phyloP scores from a whole-genome alignment of 805 yeast species.

The Schwanniomyces sp. region DNA sequence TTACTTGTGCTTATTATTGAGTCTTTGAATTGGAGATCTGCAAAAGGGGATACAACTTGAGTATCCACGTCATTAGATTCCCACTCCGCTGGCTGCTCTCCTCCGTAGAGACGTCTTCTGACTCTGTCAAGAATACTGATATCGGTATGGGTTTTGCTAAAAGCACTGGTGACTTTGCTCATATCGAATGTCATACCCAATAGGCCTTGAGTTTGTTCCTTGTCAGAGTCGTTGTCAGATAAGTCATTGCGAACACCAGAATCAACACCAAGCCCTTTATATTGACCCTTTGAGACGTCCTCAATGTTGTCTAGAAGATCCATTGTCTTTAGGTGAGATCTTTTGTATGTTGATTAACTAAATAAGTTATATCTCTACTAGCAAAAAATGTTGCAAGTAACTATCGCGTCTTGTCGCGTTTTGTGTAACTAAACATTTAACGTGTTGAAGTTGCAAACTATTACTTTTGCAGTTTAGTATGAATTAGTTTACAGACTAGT shows the following conservation, averaged over 20 bases:
- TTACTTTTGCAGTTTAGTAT: too few species aligned
- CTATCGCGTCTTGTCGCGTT: not conserved
- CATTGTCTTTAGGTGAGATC: constrained; percentile 8
- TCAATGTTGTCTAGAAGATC: constrained; percentile 22
- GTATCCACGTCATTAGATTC: not conserved
- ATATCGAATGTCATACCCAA: constrained; percentile 9
- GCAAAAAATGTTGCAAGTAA: not conserved
- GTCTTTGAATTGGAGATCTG: not conserved
- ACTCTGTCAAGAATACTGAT: constrained; percentile 22
- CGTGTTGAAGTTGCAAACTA: not conserved
- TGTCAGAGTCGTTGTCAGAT: constrained; percentile 4
- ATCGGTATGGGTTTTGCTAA: constrained; percentile 7
- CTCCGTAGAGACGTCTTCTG: constrained; percentile 23
- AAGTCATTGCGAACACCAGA: not conserved
- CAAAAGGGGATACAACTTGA: not conserved
- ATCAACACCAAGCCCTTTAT: constrained; percentile 1
- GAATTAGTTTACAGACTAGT: too few species aligned
- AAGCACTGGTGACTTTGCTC: constrained; percentile 2
- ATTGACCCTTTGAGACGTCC: constrained; percentile 7
- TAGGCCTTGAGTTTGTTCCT: not conserved
- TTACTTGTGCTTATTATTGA: not conserved
- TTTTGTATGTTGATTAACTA: not conserved
- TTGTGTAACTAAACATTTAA: not conserved
- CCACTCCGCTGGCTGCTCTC: not conserved
- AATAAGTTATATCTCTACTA: not conserved